Percentiles rank a stretch among this genome's conserved stretches.
These are phyloP conservation scores for Pythium sukuiense DNA, from an alignment of 352 stramenopile species.

Conservation along the genomic window DNA sequence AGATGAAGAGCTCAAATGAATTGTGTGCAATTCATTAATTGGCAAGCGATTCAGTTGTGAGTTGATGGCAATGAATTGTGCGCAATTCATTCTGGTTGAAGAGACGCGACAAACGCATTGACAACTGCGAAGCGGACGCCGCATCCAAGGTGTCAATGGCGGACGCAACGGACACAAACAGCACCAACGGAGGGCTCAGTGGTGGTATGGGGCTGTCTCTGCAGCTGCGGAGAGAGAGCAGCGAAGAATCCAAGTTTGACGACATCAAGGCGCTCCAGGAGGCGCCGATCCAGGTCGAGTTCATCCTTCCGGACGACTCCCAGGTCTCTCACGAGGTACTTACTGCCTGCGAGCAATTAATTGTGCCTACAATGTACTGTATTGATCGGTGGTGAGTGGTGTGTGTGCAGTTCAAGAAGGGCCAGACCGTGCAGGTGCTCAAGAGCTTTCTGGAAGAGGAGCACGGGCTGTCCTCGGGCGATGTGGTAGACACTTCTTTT, in stretches of 20 bases:
- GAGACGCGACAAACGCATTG: background rate
- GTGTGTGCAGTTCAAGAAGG: conserved; percentile 58
- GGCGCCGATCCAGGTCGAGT: conserved; percentile 53
- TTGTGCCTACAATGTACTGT: no score
- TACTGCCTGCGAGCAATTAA: no score
- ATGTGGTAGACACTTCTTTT: conserved; percentile 27
- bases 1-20: conserved; percentile 8
- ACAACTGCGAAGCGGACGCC: background rate
- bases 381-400: no score
- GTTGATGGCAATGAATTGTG: conserved; percentile 3
- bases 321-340: conserved; percentile 36
- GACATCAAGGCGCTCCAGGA: conserved; percentile 59
- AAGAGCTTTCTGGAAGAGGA: conserved; percentile 63
- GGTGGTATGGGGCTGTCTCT: conserved; percentile 11
- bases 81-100: background rate
- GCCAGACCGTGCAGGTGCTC: conserved; percentile 57
- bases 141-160: background rate
- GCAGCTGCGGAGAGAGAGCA: conserved; percentile 14
- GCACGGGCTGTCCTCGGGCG: conserved; percentile 37
- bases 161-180: background rate
- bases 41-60: no score
- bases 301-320: conserved; percentile 58
- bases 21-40: conserved; percentile 16
- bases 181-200: background rate
- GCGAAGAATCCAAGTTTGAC: conserved; percentile 58